Base-by-base conservation (phyloP, 306 rosid genomes). In the Lathyrus aphaca region DNA sequence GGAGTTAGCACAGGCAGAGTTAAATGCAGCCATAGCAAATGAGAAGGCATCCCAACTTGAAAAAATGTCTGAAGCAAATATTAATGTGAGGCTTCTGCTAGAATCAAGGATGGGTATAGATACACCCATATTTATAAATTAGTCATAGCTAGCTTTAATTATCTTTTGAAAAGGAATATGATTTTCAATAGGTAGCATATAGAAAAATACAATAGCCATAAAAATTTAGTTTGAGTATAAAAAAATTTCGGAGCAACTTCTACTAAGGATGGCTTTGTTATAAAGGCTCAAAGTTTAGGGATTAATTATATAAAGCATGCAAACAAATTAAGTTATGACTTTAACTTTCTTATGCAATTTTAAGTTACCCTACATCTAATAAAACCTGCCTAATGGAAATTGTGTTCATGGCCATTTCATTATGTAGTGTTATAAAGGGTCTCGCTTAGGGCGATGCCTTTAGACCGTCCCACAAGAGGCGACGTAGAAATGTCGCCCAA, bases 11-110 rank as follows among this genome's bases (percentile, higher is more conserved):
- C 89, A 87, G 85, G 96, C 95, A 23, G 89, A 84, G 84, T 79
- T 87, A 74, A 83, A 88, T 75, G 95, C 97, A 27, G 80, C 82
- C 79, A 80, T 94, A 75, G 96, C 91, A 27, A 87, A 79, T 68
- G 99, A 94, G 88, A 94, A 88, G 91, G 85, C 96, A 56, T 79
- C 87, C 75, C 97, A 94, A 76, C 78, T 94, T 71, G 97, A 87
- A 78, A 91, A 84, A 86, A 84, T 94, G 88, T 76, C 92, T 6
- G 96, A 91, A 84, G 95, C 96, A 88, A 83, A 91, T 80, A 84
- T 87, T 80, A 78, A 89, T 79, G 99, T 94, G 79, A 89, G 98
- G 48, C 42, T 79, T 79, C 60, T 53, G 63, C 69, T 68, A 44
- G 70, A 76, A 65, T 70, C 29, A 51, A 32, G 77, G 72, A 84